Evolutionary conservation across 2,329 filamentous ascomycete species (phyloP), one percentile per base, ranked within the genome.

Genomic region (Amauroascus niger): DNA sequence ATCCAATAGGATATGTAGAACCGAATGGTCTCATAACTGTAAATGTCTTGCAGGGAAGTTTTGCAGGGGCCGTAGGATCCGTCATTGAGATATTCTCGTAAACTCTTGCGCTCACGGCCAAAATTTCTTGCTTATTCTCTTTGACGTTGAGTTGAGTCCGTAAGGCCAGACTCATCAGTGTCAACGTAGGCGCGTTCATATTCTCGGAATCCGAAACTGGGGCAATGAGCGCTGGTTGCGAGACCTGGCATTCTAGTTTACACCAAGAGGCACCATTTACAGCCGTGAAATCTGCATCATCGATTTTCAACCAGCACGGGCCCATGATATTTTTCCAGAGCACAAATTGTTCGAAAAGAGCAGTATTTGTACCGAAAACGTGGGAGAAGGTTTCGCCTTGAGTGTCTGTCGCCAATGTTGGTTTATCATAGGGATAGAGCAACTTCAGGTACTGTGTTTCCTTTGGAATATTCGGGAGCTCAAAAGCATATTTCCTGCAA

Each of bases 301-400:
- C 80, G 53, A 98, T 93, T 65, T 85, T 90, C 44, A 98, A 79
- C 93, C 93, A 98, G 68, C 93, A 97, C 28, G 93, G 93, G 1
- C 93, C 93, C 91, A 96, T 98, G 62, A 98, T 87, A 65, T 95
- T 95, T 73, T 96, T 97, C 87, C 90, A 96, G 4, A 98, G 78
- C 18, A 98, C 93, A 65, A 98, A 98, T 63, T 98, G 93, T 70
- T 98, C 93, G 62, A 98, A 98, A 0, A 98, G 77, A 1, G 88
- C 83, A 0, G 93, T 98, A 68, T 93, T 95, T 54, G 86, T 86
- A 26, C 94, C 93, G 61, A 98, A 98, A 22, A 95, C 84, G 60
- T 88, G 87, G 1, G 91, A 96, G 66, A 91, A 98, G 0, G 93
- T 97, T 67, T 95, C 83, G 26, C 93, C 93, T 39, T 76, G 80